Base-by-base conservation (phyloP, 495 filamentous ascomycete species). In the Penicillium subrubescens region DNA sequence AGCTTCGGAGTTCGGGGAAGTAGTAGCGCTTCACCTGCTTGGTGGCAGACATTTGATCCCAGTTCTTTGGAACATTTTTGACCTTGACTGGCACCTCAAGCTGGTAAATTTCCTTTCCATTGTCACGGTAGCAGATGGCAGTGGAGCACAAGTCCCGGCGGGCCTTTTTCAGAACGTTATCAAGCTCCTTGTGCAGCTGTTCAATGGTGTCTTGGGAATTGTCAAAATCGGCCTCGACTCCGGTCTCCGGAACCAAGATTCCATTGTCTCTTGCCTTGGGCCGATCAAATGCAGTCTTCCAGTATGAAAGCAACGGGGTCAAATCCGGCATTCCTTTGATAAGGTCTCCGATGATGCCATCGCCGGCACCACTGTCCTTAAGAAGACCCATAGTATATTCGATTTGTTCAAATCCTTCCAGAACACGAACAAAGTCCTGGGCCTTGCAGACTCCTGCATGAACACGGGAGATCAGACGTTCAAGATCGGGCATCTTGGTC, bases 331-430 rank as follows among this genome's bases (percentile, higher is more conserved):
- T 96, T 2, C 87, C 82, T 0, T 84, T 76, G 29, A 97, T 87
- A 17, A 99, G 84, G 52, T 92, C 87, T 41, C 92, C 92, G 56
- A 99, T 89, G 4, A 99, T 83, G 17, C 93, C 90, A 48, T 92
- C 88, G 2, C 90, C 92, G 2, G 81, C 73, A 29, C 88, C 89
- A 71, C 91, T 87, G 15, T 86, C 82, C 33, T 83, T 82, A 1
- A 97, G 84, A 14, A 97, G 83, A 62, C 86, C 85, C 84, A 96
- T 92, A 0, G 91, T 95, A 71, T 94, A 92, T 48, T 96, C 92
- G 19, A 98, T 97, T 74, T 96, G 94, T 76, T 98, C 96, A 70
- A 98, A 99, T 0, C 96, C 96, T 71, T 99, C 94, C 0, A 99
- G 81, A 5, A 98, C 94, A n/a, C 86, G 87, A 25, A 96, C 87